Conservation (phyloP, 139 green algal genomes). For the Haematococcus lacustris region DNA sequence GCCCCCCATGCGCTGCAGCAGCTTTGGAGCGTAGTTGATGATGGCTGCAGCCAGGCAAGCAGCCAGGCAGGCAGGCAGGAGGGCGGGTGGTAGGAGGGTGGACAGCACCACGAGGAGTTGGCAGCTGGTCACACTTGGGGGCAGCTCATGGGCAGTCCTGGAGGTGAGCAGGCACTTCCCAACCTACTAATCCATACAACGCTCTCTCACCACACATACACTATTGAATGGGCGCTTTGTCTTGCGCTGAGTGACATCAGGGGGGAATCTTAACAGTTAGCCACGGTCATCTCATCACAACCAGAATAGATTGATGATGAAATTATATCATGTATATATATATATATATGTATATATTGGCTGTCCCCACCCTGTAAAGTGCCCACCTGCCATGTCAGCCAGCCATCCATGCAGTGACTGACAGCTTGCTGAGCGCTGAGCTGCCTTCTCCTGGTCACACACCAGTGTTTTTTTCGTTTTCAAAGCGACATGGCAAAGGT, state of each 20-base stretch:
- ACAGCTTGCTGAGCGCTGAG: background rate
- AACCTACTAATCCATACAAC: background rate
- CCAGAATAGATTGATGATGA: too few species aligned
- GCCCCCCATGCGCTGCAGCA: conserved; percentile 19
- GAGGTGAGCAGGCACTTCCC: background rate
- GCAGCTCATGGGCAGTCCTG: background rate
- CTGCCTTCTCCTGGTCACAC: background rate
- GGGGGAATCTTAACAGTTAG: too few species aligned
- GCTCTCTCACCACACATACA: too few species aligned
- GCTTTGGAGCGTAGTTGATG: conserved; percentile 76
- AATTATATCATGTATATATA: too few species aligned
- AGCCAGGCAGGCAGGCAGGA: too few species aligned
- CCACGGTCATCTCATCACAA: too few species aligned
- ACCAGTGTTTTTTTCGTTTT: too few species aligned
- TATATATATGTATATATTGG: too few species aligned
- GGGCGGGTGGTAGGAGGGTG: background rate
- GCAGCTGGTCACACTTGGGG: too few species aligned
- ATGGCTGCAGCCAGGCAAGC: too few species aligned
- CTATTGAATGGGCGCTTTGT: background rate
- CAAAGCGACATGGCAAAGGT: too few species aligned
- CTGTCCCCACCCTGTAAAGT: background rate
- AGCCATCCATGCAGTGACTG: background rate
- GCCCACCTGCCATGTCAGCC: background rate
- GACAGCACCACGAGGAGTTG: background rate
- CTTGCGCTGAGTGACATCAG: too few species aligned